Percentiles rank a stretch among this genome's conserved stretches.
Evolutionary conservation across 371 early-diverging fungal genomes (phyloP).

Genomic region (Furculomyces boomerangus): DNA sequence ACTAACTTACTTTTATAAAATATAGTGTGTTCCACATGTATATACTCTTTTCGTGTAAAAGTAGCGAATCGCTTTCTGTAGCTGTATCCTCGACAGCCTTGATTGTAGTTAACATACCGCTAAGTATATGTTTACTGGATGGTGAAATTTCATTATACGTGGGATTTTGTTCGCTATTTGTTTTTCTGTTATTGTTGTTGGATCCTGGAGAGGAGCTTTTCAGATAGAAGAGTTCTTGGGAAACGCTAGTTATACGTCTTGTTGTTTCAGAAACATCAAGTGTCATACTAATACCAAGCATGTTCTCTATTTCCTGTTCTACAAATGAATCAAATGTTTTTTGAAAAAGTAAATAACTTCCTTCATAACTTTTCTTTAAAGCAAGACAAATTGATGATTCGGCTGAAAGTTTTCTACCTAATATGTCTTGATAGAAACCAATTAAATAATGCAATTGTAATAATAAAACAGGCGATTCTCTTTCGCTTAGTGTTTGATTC

Average conservation of each 20-base stretch:
- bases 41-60: slow-evolving; percentile 10
- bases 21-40: slow-evolving; percentile 12
- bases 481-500: slow-evolving; percentile 27
- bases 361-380: neutral
- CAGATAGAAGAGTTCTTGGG: slow-evolving; percentile 8
- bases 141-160: neutral
- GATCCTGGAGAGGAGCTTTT: slow-evolving; percentile 1
- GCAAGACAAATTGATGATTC: slow-evolving; percentile 4
- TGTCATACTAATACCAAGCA: slow-evolving; percentile 6
- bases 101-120: neutral
- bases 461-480: slow-evolving; percentile 14
- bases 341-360: slow-evolving; percentile 3
- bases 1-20: neutral
- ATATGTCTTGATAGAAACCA: slow-evolving; percentile 28
- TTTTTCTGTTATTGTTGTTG: neutral
- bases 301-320: slow-evolving; percentile 1
- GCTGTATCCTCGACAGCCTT: neutral
- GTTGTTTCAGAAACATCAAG: slow-evolving; percentile 12
- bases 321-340: neutral
- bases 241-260: slow-evolving; percentile 3
- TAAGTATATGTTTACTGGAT: neutral
- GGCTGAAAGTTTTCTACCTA: slow-evolving; percentile 11
- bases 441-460: slow-evolving; percentile 29
- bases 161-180: neutral
- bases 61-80: neutral